Evolutionary conservation across 2,329 filamentous ascomycete species (phyloP).

Genomic region (Rugonectria rugulosa): DNA sequence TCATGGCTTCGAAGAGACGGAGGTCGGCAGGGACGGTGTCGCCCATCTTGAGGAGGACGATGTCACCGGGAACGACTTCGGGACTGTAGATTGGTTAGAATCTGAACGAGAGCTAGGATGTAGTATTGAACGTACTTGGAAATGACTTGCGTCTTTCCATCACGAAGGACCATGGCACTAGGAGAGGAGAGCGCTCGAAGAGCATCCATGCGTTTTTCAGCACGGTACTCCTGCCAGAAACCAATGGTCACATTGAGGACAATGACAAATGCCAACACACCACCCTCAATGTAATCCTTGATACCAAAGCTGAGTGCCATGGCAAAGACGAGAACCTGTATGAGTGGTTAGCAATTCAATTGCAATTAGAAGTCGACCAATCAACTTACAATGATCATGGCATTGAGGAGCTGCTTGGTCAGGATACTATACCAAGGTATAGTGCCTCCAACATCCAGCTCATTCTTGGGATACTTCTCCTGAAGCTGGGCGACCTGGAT

Average conservation of each 20-base stretch:
- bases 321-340: slow-evolving; percentile 77
- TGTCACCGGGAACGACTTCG: slow-evolving; percentile 75
- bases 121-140: slow-evolving; percentile 56
- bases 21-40: slow-evolving; percentile 79
- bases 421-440: slow-evolving; percentile 77
- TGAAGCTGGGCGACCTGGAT: slow-evolving; percentile 66
- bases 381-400: slow-evolving; percentile 72
- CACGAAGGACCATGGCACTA: slow-evolving; percentile 67
- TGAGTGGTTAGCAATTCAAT: neutral
- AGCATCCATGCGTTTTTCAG: slow-evolving; percentile 73
- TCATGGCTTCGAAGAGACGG: slow-evolving; percentile 76
- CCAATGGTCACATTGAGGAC: slow-evolving; percentile 74
- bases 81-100: slow-evolving; percentile 49
- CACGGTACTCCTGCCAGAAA: slow-evolving; percentile 70
- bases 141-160: slow-evolving; percentile 65
- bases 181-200: slow-evolving; percentile 68
- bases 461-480: slow-evolving; percentile 70
- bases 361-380: neutral
- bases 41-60: slow-evolving; percentile 72
- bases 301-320: slow-evolving; percentile 77
- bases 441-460: slow-evolving; percentile 72
- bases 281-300: slow-evolving; percentile 71
- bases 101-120: neutral
- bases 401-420: slow-evolving; percentile 76
- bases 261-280: slow-evolving; percentile 72